A percentile compares a stretch with the other conserved stretches of the same genome.
Conservation (phyloP, 176 grass and related monocot genomes). For the Canna indica region DNA sequence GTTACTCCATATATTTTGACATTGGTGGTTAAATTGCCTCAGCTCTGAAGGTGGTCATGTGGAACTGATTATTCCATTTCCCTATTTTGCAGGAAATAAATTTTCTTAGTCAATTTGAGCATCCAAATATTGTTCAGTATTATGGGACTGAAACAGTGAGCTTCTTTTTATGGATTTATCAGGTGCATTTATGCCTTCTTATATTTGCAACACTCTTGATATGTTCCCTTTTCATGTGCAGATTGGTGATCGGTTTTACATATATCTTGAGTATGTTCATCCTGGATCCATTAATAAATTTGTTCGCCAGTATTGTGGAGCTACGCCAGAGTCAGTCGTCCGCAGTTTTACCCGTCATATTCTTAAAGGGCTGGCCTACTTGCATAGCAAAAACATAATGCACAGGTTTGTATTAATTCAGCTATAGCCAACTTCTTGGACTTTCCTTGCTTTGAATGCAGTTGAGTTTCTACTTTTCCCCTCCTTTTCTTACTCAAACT, state of each 20-base stretch:
- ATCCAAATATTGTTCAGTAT: conserved; percentile 92
- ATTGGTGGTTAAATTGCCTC: not conserved
- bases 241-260: conserved; percentile 83
- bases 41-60: conserved; percentile 4
- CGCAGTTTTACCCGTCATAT: conserved; percentile 98
- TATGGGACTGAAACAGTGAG: conserved; percentile 89
- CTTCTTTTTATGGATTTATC: conserved; percentile 7
- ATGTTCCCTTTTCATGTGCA: conserved; percentile 19
- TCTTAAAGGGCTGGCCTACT: conserved; percentile 72
- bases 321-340: conserved; percentile 85
- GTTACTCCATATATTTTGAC: not conserved
- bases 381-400: conserved; percentile 94
- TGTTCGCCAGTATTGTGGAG: conserved; percentile 74
- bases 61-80: conserved; percentile 19
- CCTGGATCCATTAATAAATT: conserved; percentile 97
- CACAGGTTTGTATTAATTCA: conserved; percentile 35
- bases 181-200: conserved; percentile 2
- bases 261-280: conserved; percentile 96
- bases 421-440: not conserved
- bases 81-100: conserved; percentile 75
- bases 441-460: not conserved
- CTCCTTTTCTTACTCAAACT: no score
- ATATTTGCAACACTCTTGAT: not conserved
- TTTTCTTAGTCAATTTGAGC: conserved; percentile 90
- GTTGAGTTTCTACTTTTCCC: not conserved